Base-by-base conservation (phyloP, 192 early-diverging fungal genomes). In the Coemansia sp. region DNA sequence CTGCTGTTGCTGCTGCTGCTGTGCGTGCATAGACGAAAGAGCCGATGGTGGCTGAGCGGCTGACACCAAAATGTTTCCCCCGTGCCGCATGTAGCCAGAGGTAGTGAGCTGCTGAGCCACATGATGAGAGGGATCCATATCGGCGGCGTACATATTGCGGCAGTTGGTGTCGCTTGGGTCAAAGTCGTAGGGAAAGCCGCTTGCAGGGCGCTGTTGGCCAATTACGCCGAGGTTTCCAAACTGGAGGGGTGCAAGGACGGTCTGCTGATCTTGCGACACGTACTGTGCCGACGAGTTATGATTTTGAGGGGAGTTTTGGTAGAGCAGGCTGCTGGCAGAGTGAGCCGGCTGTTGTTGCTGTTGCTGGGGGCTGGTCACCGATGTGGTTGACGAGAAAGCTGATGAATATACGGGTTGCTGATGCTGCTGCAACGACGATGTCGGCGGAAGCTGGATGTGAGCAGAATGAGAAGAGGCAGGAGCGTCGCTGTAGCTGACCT, bases 171-270 rank as follows among this genome's bases (percentile, higher is more conserved):
- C 78, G 63, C 45, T 75, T 16, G 78, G 69, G 45, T 75, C 78
- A 64, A 81, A 81, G 3, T 81, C 74, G 70, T 81, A 81, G 12
- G 79, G 60, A 31, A 81, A 81, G 12, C 69, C 33, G 25, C 63
- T 55, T 32, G 67, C 14, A 4, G 69, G 56, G 60, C 79, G 79
- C 55, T 76, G 79, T 18, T 71, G 67, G 32, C 79, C 69, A 51
- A 81, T 75, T 18, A 75, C 79, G 16, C 73, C 68, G 22, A 81
- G 61, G 32, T 63, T 63, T 32, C 70, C 50, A 29, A 81, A 71
- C 38, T 81, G 79, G 30, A 81, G 66, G 5, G 79, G 79, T 20
- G 79, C 79, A 16, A 81, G 67, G 10, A 64, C 69, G 18, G 69
- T 48, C 56, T 64, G 63, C 64, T 72, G 73, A 48, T 82, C 79